phyloP scores from a whole-genome alignment of 2,329 filamentous ascomycete species.

The Trichoderma semiorbis region DNA sequence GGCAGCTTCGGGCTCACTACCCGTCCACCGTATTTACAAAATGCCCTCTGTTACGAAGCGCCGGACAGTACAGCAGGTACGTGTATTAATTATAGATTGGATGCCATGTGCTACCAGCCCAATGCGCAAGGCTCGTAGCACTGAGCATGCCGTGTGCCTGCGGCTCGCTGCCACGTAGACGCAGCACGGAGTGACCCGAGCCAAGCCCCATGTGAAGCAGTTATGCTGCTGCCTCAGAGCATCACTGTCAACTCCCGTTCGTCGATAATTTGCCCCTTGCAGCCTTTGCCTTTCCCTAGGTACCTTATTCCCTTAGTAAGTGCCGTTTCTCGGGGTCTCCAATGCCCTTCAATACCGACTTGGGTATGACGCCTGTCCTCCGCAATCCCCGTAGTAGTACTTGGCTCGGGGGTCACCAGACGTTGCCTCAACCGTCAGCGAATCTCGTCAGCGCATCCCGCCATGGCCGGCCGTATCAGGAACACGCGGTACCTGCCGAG shows the following conservation, averaged over 20 bases:
- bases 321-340: not conserved
- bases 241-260: not conserved
- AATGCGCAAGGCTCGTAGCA: not conserved
- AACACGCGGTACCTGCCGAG: constrained; percentile 17
- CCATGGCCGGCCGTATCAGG: constrained; percentile 7
- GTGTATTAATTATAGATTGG: not conserved
- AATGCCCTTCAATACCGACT: not conserved
- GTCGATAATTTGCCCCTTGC: not conserved
- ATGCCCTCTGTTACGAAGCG: not conserved
- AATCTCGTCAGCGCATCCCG: constrained; percentile 16
- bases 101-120: not conserved
- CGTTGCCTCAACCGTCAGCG: constrained; percentile 14
- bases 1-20: not conserved
- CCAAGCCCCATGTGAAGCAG: not conserved
- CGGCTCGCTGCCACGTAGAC: constrained; percentile 13
- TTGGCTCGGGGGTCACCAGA: constrained; percentile 2
- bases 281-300: not conserved
- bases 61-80: not conserved
- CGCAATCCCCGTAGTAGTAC: not conserved
- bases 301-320: not conserved
- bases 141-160: not conserved
- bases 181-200: not conserved
- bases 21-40: not conserved
- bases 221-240: not conserved
- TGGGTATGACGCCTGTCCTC: not conserved